These are phyloP conservation scores for Yamadazyma diddensiae DNA, from an alignment of 1,139 yeast genomes.

Conservation along the genomic window DNA sequence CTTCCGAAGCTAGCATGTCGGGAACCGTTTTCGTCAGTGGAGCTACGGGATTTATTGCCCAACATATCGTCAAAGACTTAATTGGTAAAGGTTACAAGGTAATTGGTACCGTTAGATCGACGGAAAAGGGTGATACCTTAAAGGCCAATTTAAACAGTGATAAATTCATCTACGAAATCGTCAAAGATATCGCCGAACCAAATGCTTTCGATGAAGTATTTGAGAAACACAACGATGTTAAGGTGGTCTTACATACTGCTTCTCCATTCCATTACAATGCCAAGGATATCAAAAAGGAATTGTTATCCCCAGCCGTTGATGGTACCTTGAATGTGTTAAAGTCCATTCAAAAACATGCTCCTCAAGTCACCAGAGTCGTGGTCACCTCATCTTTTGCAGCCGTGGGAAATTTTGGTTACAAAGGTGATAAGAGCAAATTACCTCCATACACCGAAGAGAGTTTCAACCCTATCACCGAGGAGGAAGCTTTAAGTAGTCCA, in stretches of 20 bases:
- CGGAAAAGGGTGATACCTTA: constrained; percentile 47
- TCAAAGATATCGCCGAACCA: constrained; percentile 43
- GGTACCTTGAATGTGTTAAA: constrained; percentile 24
- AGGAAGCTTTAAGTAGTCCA: constrained; percentile 20
- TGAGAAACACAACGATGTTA: constrained; percentile 45
- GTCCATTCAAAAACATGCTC: constrained; percentile 20
- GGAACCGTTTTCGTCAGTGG: constrained; percentile 35
- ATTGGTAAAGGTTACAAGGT: constrained; percentile 45
- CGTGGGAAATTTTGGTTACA: not conserved
- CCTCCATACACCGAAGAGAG: constrained; percentile 28
- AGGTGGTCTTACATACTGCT: constrained; percentile 50
- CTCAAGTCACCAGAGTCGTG: constrained; percentile 23
- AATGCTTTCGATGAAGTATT: constrained; percentile 56
- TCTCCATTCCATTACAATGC: constrained; percentile 21
- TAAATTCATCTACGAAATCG: constrained; percentile 44
- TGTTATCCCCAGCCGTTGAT: constrained; percentile 16
- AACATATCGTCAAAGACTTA: constrained; percentile 25
- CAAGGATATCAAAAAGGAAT: constrained; percentile 17
- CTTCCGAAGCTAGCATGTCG: no score
- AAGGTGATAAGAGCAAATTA: not conserved
- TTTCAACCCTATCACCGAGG: constrained; percentile 40
- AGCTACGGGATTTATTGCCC: constrained; percentile 37
- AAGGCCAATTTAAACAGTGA: constrained; percentile 28
- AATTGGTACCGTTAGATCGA: constrained; percentile 57
- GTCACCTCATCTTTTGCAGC: constrained; percentile 23